phyloP scores from a whole-genome alignment of 2,329 filamentous ascomycete species.

The Penicillium rolfsii region DNA sequence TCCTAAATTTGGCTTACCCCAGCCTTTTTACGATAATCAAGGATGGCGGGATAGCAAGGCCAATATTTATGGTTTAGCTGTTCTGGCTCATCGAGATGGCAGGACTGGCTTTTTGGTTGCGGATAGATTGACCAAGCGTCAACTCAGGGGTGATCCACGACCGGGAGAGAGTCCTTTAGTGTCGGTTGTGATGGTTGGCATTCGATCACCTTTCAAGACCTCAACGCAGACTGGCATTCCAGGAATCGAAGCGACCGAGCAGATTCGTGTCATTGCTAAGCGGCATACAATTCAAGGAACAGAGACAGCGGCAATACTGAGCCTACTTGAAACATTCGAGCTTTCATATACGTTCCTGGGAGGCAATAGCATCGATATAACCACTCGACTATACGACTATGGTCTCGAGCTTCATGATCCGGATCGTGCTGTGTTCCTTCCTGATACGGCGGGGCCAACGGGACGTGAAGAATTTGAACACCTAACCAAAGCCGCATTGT shows the following conservation, averaged over 20 bases:
- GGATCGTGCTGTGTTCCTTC: conserved; percentile 8
- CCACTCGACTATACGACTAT: neutral
- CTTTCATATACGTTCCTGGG: conserved; percentile 3
- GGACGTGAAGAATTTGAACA: conserved; percentile 2
- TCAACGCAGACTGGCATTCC: neutral
- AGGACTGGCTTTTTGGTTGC: conserved; percentile 11
- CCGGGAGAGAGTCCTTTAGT: conserved; percentile 11
- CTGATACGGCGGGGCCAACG: neutral
- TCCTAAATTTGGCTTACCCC: neutral
- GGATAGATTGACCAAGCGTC: conserved; percentile 16
- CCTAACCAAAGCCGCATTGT: neutral
- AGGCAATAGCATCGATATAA: conserved; percentile 1
- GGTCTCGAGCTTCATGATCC: conserved; percentile 17
- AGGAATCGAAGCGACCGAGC: neutral
- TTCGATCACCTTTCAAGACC: neutral
- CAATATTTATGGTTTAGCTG: conserved; percentile 14
- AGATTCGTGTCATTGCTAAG: conserved; percentile 16
- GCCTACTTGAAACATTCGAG: neutral
- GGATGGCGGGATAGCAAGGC: conserved; percentile 11
- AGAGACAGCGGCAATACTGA: neutral
- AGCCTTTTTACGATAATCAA: neutral
- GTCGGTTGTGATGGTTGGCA: conserved; percentile 13
- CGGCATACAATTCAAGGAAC: neutral
- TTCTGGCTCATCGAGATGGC: conserved; percentile 12
- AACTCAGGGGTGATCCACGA: conserved; percentile 3